Conservation (phyloP, 495 filamentous ascomycete species). For the Penicillium waksmanii region DNA sequence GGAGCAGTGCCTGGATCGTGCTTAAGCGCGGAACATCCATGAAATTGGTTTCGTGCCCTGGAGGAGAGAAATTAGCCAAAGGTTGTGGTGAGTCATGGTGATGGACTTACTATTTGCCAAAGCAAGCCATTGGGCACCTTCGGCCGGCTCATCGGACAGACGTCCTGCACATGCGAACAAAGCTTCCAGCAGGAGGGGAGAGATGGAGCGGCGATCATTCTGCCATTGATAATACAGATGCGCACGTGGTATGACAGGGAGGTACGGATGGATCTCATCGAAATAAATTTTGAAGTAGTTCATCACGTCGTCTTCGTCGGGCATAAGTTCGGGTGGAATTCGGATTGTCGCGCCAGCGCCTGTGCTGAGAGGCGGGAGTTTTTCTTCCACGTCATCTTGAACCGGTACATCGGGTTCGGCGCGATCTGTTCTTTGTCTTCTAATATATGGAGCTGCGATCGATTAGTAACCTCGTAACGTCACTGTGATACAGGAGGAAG, state of each 20-base stretch:
- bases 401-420: conserved; percentile 72
- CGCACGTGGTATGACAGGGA: conserved; percentile 86
- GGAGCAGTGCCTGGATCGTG: conserved; percentile 88
- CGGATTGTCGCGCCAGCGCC: conserved; percentile 76
- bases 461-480: conserved; percentile 16
- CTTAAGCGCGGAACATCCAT: conserved; percentile 93
- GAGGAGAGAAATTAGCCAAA: conserved; percentile 29
- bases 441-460: conserved; percentile 77
- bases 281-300: conserved; percentile 95
- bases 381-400: conserved; percentile 75
- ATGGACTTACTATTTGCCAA: conserved; percentile 78
- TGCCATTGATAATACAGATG: conserved; percentile 94
- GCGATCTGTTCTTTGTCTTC: conserved; percentile 68
- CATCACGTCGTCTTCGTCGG: conserved; percentile 78
- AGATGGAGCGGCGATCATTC: conserved; percentile 80
- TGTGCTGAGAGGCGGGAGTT: conserved; percentile 66
- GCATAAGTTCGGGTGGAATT: conserved; percentile 95
- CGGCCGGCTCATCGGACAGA: conserved; percentile 77
- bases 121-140: conserved; percentile 93
- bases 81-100: not conserved
- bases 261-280: conserved; percentile 88
- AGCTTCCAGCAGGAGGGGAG: conserved; percentile 88
- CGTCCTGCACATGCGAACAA: conserved; percentile 93
- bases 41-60: conserved; percentile 93
- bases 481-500: conserved; percentile 16